Percentiles rank a stretch among this genome's conserved stretches.
Conservation (phyloP, 805 yeast species). For the Candida sphagnicola region DNA sequence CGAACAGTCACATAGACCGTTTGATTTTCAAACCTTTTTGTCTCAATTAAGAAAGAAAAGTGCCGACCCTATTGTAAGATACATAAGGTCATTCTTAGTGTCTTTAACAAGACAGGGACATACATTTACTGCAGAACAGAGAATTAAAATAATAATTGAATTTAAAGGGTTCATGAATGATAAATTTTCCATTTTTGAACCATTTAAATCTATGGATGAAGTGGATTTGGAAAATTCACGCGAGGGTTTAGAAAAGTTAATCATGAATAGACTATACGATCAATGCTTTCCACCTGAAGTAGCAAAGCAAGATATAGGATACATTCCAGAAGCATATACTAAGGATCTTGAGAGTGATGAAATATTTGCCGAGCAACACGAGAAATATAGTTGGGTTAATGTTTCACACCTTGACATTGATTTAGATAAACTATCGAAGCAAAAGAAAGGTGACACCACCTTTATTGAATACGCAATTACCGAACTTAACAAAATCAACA, state of each 20-base stretch:
- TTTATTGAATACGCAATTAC: conserved; percentile 62
- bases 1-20: conserved; percentile 44
- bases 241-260: conserved; percentile 89
- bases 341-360: conserved; percentile 63
- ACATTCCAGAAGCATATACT: conserved; percentile 41
- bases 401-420: conserved; percentile 76
- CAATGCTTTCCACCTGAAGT: conserved; percentile 78
- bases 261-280: conserved; percentile 81
- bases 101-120: conserved; percentile 62
- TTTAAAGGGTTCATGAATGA: conserved; percentile 69
- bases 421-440: conserved; percentile 32
- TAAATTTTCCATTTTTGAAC: conserved; percentile 60
- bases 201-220: conserved; percentile 64
- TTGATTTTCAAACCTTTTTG: conserved; percentile 83
- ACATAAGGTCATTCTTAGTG: conserved; percentile 75
- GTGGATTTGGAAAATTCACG: conserved; percentile 63
- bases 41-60: conserved; percentile 63
- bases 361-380: conserved; percentile 46
- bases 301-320: conserved; percentile 21
- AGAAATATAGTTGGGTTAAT: conserved; percentile 67
- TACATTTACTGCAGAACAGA: conserved; percentile 71
- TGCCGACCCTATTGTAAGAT: conserved; percentile 88
- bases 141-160: conserved; percentile 70
- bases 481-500: conserved; percentile 75
- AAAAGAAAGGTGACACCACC: conserved; percentile 25